These are phyloP conservation scores for Mycena capillaripes DNA, from an alignment of 768 basidiomycete species.

Conservation along the genomic window DNA sequence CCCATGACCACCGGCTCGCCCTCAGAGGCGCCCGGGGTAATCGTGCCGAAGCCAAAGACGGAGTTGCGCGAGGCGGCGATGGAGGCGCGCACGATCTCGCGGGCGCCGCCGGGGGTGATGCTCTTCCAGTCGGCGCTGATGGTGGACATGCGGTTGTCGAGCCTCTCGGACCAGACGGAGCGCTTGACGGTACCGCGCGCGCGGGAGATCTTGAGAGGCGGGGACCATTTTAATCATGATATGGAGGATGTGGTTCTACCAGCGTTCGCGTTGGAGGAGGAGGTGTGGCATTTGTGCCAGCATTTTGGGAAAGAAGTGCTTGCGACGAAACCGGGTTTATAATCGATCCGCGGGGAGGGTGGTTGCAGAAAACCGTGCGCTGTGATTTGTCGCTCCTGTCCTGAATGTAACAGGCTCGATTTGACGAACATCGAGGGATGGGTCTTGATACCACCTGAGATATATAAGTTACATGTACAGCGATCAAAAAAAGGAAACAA, in stretches of 20 bases:
- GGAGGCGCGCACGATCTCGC: conserved; percentile 79
- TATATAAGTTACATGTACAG: neutral
- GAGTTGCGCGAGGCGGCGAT: conserved; percentile 68
- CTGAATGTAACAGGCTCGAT: neutral
- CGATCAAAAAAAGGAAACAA: neutral
- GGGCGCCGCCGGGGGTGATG: conserved; percentile 77
- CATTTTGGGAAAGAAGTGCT: too few species aligned
- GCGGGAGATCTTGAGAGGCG: conserved; percentile 68
- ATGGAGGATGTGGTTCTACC: too few species aligned
- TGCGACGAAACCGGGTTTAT: neutral
- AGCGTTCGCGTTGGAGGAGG: too few species aligned
- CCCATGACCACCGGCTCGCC: conserved; percentile 55
- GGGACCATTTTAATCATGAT: too few species aligned
- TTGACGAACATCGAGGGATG: neutral
- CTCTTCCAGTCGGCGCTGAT: conserved; percentile 85
- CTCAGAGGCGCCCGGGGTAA: conserved; percentile 61
- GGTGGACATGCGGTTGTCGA: conserved; percentile 89
- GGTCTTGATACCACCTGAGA: neutral
- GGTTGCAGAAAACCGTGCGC: neutral
- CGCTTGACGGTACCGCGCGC: conserved; percentile 63
- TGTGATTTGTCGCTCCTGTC: neutral
- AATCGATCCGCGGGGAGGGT: neutral
- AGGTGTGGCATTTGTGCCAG: too few species aligned
- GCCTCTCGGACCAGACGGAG: conserved; percentile 70
- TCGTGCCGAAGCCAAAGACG: conserved; percentile 71